Percentiles rank a stretch among this genome's conserved stretches.
phyloP scores from a whole-genome alignment of 176 grass and related monocot species.

The Ampelocalamus luodianensis region DNA sequence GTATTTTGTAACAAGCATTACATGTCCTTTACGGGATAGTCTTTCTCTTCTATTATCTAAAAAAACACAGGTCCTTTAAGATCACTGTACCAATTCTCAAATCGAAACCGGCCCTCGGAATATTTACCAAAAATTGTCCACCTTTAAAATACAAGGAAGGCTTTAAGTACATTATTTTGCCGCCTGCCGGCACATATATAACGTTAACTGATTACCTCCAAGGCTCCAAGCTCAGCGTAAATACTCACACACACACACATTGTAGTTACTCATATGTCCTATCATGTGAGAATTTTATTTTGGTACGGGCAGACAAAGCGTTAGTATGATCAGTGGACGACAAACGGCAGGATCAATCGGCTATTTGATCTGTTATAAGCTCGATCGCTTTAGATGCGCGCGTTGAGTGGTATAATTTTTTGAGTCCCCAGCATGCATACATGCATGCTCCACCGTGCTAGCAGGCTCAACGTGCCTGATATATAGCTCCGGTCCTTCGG shows the following conservation, averaged over 20 bases:
- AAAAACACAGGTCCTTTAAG: background rate
- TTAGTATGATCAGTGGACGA: slow-evolving; percentile 25
- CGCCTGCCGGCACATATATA: too few relatives aligned
- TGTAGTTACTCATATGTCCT: background rate
- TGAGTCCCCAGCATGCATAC: slow-evolving; percentile 1
- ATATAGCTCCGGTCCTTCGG: background rate
- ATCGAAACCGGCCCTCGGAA: too few relatives aligned
- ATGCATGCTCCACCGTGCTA: background rate
- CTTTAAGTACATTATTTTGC: too few relatives aligned
- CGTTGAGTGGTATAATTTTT: background rate
- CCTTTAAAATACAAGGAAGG: background rate
- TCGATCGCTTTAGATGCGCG: background rate
- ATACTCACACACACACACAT: background rate
- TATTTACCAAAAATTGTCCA: background rate
- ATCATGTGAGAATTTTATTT: background rate
- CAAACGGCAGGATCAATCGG: background rate
- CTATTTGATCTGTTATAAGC: background rate
- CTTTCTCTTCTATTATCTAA: too few relatives aligned
- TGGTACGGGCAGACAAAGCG: slow-evolving; percentile 1
- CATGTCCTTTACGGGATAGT: background rate
- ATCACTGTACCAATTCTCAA: too few relatives aligned
- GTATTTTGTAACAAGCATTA: background rate
- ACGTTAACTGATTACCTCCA: background rate
- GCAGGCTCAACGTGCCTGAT: background rate
- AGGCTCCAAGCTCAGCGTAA: background rate